Conservation (phyloP, 2,329 filamentous ascomycete species). For the Rhynchosporium agropyri region DNA sequence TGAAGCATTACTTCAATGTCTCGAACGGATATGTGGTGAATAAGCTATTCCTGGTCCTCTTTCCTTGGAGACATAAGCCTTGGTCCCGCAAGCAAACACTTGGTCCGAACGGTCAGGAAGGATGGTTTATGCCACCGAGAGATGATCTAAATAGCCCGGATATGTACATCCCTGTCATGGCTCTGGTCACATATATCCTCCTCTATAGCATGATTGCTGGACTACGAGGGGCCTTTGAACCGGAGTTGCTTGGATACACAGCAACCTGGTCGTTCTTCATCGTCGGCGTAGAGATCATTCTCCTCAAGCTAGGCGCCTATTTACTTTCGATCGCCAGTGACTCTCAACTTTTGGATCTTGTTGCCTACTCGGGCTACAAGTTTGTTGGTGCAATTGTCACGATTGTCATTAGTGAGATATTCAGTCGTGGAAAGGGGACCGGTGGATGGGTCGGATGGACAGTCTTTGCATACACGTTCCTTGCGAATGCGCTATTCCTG, state of each 20-base stretch:
- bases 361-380: conserved; percentile 98
- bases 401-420: conserved; percentile 74
- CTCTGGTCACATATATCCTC: conserved; percentile 94
- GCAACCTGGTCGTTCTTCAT: conserved; percentile 83
- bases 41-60: conserved; percentile 91
- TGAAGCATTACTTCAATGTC: conserved; percentile 99
- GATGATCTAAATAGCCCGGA: conserved; percentile 98
- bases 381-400: conserved; percentile 96
- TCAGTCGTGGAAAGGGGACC: conserved; percentile 78
- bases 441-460: conserved; percentile 88
- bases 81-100: conserved; percentile 90
- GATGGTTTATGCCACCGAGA: conserved; percentile 84
- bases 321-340: conserved; percentile 92
- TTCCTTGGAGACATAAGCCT: conserved; percentile 96
- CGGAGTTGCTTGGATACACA: conserved; percentile 87
- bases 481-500: conserved; percentile 93
- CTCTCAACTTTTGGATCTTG: conserved; percentile 87
- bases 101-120: conserved; percentile 69
- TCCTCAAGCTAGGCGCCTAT: conserved; percentile 90
- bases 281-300: conserved; percentile 84
- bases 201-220: conserved; percentile 89
- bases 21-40: conserved; percentile 95
- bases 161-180: conserved; percentile 99
- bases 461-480: conserved; percentile 88
- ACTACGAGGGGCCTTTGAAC: conserved; percentile 87